phyloP scores from a whole-genome alignment of 2,329 filamentous ascomycete genomes.

The Grosmannia serpens region DNA sequence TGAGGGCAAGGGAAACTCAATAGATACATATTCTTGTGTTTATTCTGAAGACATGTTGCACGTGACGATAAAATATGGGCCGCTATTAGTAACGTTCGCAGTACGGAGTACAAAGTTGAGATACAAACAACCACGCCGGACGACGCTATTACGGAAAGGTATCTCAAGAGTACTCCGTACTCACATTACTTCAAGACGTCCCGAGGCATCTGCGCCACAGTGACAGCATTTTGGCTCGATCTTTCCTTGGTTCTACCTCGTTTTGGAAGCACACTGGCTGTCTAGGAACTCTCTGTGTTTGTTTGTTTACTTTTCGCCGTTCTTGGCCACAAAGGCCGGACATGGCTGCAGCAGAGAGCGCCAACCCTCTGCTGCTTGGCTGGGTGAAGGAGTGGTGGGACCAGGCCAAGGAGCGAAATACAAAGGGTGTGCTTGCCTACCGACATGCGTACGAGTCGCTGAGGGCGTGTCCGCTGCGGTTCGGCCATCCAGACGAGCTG shows the following conservation, averaged over 20 bases:
- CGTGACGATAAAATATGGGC: neutral
- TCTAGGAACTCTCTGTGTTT: neutral
- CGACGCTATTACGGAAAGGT: neutral
- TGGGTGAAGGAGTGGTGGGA: slow-evolving; percentile 75
- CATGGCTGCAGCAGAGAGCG: slow-evolving; percentile 27
- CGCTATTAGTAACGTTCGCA: no score
- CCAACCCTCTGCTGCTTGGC: slow-evolving; percentile 58
- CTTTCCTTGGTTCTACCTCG: neutral
- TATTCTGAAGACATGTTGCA: neutral
- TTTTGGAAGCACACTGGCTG: neutral
- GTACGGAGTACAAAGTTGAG: no score
- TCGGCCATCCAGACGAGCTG: slow-evolving; percentile 62
- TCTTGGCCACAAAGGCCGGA: neutral
- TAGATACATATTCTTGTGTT: neutral
- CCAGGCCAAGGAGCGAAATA: slow-evolving; percentile 53
- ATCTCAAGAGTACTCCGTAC: no score
- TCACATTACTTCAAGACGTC: neutral
- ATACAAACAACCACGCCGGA: no score
- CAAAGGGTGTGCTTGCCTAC: slow-evolving; percentile 61
- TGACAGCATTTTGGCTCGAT: neutral
- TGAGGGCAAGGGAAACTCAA: neutral
- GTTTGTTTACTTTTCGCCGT: slow-evolving; percentile 11
- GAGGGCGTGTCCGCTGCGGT: slow-evolving; percentile 59
- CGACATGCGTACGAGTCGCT: slow-evolving; percentile 67
- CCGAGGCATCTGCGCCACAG: neutral